Evolutionary conservation across 495 filamentous ascomycete species (phyloP).

Genomic region (Pyronema omphalodes): DNA sequence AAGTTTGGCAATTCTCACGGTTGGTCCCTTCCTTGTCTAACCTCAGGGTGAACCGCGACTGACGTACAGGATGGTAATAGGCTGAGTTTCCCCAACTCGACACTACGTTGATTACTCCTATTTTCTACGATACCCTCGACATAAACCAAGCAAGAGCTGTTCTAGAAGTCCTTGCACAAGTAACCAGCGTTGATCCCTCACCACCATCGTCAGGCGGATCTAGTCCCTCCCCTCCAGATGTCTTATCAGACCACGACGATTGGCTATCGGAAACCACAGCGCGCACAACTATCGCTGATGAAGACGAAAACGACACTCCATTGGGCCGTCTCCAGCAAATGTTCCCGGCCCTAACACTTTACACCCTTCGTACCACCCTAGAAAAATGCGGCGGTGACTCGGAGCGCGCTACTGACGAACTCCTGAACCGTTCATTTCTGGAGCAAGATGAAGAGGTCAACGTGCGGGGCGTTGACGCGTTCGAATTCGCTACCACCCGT

Average conservation of each 20-base stretch:
- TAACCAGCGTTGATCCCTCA: conserved; percentile 9
- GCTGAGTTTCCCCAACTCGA: conserved; percentile 17
- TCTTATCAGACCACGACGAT: conserved; percentile 1
- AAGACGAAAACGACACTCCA: background rate
- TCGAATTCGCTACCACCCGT: conserved; percentile 31
- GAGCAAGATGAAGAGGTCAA: conserved; percentile 35
- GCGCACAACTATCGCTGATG: conserved; percentile 10
- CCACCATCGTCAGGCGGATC: too few relatives aligned
- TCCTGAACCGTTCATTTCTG: conserved; percentile 59
- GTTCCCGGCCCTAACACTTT: conserved; percentile 46
- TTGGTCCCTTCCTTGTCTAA: too few relatives aligned
- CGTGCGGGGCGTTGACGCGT: conserved; percentile 64
- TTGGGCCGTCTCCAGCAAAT: conserved; percentile 26
- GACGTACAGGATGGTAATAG: background rate
- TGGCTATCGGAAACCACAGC: conserved; percentile 9
- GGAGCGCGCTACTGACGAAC: conserved; percentile 55
- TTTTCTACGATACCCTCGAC: conserved; percentile 15
- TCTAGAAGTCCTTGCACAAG: conserved; percentile 4
- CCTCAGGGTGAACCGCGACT: too few relatives aligned
- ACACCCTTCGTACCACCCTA: conserved; percentile 45
- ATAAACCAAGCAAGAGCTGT: conserved; percentile 5
- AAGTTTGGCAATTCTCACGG: too few relatives aligned
- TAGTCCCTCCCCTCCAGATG: too few relatives aligned
- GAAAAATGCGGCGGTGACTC: conserved; percentile 44
- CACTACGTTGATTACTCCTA: conserved; percentile 17